Conservation (phyloP, 2,329 filamentous ascomycete genomes). For the Colletotrichum australisinense region DNA sequence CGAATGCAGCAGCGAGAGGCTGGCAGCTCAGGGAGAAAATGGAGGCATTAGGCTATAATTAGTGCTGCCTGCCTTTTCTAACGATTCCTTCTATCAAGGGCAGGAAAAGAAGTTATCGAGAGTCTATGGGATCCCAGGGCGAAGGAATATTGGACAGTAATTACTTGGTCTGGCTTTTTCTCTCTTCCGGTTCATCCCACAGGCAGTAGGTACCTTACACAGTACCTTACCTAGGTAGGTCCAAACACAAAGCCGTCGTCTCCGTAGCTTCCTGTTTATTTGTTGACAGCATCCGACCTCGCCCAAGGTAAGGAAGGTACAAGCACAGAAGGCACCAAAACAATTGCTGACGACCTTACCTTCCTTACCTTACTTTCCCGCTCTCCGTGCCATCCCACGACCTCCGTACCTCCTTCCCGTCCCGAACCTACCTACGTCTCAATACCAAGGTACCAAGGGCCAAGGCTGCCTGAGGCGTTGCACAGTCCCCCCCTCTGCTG, state of each 20-base stretch:
- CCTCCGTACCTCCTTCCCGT: background rate
- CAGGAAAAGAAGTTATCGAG: background rate
- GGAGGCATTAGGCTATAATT: background rate
- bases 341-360: background rate
- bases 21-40: conserved; percentile 6
- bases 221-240: background rate
- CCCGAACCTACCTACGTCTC: background rate
- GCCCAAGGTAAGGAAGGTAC: background rate
- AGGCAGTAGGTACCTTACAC: background rate
- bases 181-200: background rate
- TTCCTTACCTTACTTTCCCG: conserved; percentile 1
- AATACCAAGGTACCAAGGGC: background rate
- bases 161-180: background rate
- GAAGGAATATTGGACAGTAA: background rate
- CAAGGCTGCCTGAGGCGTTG: conserved; percentile 22
- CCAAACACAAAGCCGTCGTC: background rate
- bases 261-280: conserved; percentile 16
- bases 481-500: background rate
- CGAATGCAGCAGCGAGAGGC: background rate
- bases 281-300: background rate
- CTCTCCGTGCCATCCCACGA: conserved; percentile 3
- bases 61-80: background rate
- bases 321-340: background rate
- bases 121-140: background rate
- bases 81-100: background rate